These are phyloP conservation scores for Trichoderma sp. DNA, from an alignment of 2,329 filamentous ascomycete genomes.

Conservation along the genomic window DNA sequence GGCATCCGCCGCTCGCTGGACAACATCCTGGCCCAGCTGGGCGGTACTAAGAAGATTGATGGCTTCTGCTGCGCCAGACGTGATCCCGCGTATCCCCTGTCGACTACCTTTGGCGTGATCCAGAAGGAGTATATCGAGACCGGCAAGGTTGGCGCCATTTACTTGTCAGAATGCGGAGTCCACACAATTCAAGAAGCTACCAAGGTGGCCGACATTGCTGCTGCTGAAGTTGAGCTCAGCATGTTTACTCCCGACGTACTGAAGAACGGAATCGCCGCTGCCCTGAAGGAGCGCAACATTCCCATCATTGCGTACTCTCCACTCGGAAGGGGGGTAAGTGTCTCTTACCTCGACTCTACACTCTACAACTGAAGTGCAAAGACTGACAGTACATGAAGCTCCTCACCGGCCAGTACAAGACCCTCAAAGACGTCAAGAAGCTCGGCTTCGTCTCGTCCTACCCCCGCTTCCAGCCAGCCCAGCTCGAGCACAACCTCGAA, in stretches of 20 bases:
- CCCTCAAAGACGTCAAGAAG: conserved; percentile 33
- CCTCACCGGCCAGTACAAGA: conserved; percentile 37
- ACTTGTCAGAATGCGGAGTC: conserved; percentile 54
- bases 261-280: conserved; percentile 55
- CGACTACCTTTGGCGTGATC: conserved; percentile 48
- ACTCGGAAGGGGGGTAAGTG: conserved; percentile 37
- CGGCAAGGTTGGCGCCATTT: conserved; percentile 56
- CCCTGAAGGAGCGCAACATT: conserved; percentile 65
- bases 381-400: conserved; percentile 34
- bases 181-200: conserved; percentile 53
- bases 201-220: conserved; percentile 47
- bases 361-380: not conserved
- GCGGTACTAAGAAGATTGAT: conserved; percentile 61
- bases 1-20: conserved; percentile 61
- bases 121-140: conserved; percentile 53
- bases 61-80: conserved; percentile 62
- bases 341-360: no score
- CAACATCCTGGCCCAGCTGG: conserved; percentile 53
- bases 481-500: conserved; percentile 65
- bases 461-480: conserved; percentile 64
- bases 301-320: conserved; percentile 68
- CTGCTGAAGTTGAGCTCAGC: conserved; percentile 60
- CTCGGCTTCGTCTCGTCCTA: conserved; percentile 34
- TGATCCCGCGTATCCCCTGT: conserved; percentile 53
- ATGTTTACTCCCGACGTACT: conserved; percentile 53